Evolutionary conservation across 306 rosid species (phyloP).

Genomic region (Ziziphus jujuba): DNA sequence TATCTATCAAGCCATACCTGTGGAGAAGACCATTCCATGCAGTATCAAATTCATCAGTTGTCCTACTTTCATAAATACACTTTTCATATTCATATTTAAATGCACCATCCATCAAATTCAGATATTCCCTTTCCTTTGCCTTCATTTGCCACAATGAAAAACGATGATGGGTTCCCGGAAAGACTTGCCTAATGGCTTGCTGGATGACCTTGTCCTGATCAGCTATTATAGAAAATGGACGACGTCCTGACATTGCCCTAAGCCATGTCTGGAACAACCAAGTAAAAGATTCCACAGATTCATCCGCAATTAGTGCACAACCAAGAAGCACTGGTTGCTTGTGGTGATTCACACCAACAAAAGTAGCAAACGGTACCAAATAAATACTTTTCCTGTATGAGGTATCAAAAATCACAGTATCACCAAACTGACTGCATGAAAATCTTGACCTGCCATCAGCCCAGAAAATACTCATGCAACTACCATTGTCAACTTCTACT

Average conservation of each 20-base stretch:
- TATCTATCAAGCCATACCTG: constrained; percentile 73
- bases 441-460: constrained; percentile 96
- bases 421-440: constrained; percentile 92
- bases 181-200: constrained; percentile 65
- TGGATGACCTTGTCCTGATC: constrained; percentile 85
- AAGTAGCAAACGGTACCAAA: constrained; percentile 84
- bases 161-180: constrained; percentile 76
- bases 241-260: constrained; percentile 73
- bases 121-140: constrained; percentile 70
- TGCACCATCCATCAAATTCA: constrained; percentile 54
- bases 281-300: constrained; percentile 79
- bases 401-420: constrained; percentile 72
- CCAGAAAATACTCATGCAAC: constrained; percentile 93
- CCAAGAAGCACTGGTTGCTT: constrained; percentile 93
- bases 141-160: constrained; percentile 88
- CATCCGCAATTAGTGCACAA: constrained; percentile 89
- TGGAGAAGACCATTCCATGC: constrained; percentile 67
- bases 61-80: constrained; percentile 71
- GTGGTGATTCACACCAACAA: constrained; percentile 92
- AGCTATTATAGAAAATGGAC: constrained; percentile 79
- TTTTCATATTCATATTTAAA: constrained; percentile 72
- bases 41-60: constrained; percentile 71
- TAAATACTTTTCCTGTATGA: constrained; percentile 71
- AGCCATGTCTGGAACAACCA: constrained; percentile 96
- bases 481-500: constrained; percentile 69